These are phyloP conservation scores for Aureobasidium pullulans DNA, from an alignment of 2,329 filamentous ascomycete genomes.

Conservation along the genomic window DNA sequence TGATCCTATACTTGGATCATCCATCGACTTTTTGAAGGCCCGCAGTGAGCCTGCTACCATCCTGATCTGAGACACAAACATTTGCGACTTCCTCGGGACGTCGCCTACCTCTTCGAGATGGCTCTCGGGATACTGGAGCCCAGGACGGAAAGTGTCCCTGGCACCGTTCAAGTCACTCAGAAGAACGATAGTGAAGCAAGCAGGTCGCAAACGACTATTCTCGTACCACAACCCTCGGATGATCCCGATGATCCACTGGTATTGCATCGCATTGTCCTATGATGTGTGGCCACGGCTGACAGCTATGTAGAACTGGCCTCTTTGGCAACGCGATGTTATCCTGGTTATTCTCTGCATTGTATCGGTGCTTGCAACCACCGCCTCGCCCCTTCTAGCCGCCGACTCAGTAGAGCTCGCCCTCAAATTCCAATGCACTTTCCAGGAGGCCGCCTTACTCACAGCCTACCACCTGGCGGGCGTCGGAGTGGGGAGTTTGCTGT, in stretches of 20 bases:
- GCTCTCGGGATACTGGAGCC: slow-evolving; percentile 69
- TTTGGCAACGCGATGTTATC: slow-evolving; percentile 78
- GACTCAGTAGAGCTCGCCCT: slow-evolving; percentile 73
- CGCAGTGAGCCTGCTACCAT: not conserved
- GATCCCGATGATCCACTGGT: slow-evolving; percentile 83
- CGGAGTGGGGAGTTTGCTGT: slow-evolving; percentile 72
- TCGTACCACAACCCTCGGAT: slow-evolving; percentile 85
- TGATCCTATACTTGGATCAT: not conserved
- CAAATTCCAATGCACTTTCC: slow-evolving; percentile 59
- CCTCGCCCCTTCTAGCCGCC: slow-evolving; percentile 80
- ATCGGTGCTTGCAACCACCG: slow-evolving; percentile 74
- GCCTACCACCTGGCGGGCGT: slow-evolving; percentile 83
- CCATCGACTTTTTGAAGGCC: not conserved
- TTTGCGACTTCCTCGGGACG: not conserved
- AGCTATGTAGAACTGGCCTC: slow-evolving; percentile 62
- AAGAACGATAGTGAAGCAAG: slow-evolving; percentile 18
- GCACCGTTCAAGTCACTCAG: slow-evolving; percentile 34
- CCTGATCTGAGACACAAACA: not conserved
- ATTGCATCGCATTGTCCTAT: slow-evolving; percentile 26
- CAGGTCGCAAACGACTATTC: slow-evolving; percentile 41
- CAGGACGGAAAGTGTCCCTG: slow-evolving; percentile 62
- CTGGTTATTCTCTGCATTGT: slow-evolving; percentile 70
- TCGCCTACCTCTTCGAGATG: slow-evolving; percentile 36
- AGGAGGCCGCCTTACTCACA: slow-evolving; percentile 72
- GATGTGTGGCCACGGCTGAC: slow-evolving; percentile 6